These are phyloP conservation scores for Auricularia auricula-judae DNA, from an alignment of 768 basidiomycete species.

Conservation along the genomic window DNA sequence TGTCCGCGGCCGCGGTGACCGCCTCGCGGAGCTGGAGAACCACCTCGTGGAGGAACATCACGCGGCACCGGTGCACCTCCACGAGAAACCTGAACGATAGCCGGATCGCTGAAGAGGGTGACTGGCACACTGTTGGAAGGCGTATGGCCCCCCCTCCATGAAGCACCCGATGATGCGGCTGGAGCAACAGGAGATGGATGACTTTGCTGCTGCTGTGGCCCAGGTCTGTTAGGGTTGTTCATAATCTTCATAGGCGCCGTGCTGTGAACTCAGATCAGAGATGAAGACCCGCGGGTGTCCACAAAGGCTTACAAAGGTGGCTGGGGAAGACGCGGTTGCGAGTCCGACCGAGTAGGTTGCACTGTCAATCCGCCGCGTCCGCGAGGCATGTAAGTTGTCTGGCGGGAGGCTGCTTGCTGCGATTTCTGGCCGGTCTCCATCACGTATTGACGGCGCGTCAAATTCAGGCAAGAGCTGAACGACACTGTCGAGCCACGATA, in stretches of 20 bases:
- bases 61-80: constrained; percentile 13
- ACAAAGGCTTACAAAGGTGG: not conserved
- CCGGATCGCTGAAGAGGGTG: not conserved
- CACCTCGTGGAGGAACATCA: constrained; percentile 10
- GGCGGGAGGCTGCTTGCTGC: constrained; percentile 32
- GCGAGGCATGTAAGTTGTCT: constrained; percentile 49
- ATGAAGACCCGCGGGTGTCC: constrained; percentile 6
- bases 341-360: not conserved
- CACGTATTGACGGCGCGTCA: constrained; percentile 77
- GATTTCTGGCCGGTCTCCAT: constrained; percentile 57
- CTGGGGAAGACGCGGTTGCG: not conserved
- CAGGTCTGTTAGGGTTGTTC: constrained; percentile 52
- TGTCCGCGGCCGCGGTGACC: constrained; percentile 21
- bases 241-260: constrained; percentile 52
- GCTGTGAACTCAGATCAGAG: constrained; percentile 17
- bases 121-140: not conserved
- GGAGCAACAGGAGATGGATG: not conserved
- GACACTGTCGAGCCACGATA: constrained; percentile 87
- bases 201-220: not conserved
- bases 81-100: not conserved
- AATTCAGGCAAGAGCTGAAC: constrained; percentile 81
- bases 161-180: not conserved
- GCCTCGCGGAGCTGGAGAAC: not conserved
- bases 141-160: not conserved
- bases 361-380: constrained; percentile 39